phyloP scores from a whole-genome alignment of 768 basidiomycete species.

The Dioszegia hungarica region DNA sequence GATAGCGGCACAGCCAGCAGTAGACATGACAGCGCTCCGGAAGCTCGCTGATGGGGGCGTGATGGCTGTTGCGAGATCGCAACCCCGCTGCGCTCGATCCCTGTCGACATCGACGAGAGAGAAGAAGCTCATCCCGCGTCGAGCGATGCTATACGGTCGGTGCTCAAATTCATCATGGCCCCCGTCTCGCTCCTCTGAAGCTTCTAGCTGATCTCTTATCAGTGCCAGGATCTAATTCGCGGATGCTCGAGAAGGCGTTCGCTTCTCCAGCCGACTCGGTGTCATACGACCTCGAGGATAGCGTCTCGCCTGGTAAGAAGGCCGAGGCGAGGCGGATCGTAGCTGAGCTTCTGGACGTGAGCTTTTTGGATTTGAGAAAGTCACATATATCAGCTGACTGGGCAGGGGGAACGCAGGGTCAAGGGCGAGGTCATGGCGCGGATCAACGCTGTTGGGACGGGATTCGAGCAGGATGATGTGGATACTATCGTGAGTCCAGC shows the following conservation, averaged over 20 bases:
- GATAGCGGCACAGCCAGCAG: too few species aligned
- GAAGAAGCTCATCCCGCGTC: constrained; percentile 12
- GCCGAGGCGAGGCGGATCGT: constrained; percentile 60
- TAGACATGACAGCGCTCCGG: too few species aligned
- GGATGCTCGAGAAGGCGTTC: constrained; percentile 76
- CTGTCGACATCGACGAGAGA: background rate
- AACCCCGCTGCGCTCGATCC: too few species aligned
- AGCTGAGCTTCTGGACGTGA: constrained; percentile 55
- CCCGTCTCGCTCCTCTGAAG: background rate
- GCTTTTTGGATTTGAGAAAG: background rate
- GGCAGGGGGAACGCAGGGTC: constrained; percentile 19
- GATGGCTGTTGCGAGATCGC: too few species aligned
- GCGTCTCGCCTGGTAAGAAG: constrained; percentile 60
- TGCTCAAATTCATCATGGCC: background rate
- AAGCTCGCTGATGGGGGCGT: too few species aligned
- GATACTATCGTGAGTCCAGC: constrained; percentile 30
- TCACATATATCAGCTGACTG: background rate
- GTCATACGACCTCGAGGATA: constrained; percentile 86
- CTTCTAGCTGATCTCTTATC: background rate
- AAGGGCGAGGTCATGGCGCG: constrained; percentile 39
- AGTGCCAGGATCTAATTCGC: constrained; percentile 75
- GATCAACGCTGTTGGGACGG: constrained; percentile 44
- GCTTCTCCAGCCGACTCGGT: constrained; percentile 63
- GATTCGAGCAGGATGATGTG: constrained; percentile 40
- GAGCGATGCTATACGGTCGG: constrained; percentile 37